A percentile compares a stretch with the other conserved stretches of the same genome.
Evolutionary conservation across 495 filamentous ascomycete species (phyloP).

Genomic region (Pyronema omphalodes): DNA sequence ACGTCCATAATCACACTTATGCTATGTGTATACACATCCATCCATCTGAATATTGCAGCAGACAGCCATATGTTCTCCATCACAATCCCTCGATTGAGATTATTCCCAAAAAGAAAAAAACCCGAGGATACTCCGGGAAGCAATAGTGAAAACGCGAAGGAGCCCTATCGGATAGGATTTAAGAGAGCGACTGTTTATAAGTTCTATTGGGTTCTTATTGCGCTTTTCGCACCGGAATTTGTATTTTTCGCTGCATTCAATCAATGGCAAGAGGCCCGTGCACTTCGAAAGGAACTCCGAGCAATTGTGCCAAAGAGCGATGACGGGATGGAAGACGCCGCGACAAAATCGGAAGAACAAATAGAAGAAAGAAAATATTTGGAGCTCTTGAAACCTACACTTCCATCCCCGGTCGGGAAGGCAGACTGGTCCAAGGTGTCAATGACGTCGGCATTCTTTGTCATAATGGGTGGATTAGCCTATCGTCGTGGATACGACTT

Average conservation of each 20-base stretch:
- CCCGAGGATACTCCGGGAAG: too few relatives aligned
- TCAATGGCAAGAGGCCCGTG: neutral
- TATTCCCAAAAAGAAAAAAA: too few relatives aligned
- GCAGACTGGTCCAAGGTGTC: neutral
- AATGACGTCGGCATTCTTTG: neutral
- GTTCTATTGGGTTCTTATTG: neutral
- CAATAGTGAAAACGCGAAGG: neutral
- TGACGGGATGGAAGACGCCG: too few relatives aligned
- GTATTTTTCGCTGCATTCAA: neutral
- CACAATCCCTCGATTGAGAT: too few relatives aligned
- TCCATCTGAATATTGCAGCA: neutral
- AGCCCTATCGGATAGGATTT: neutral
- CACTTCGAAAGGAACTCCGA: neutral
- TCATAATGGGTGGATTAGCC: slow-evolving; percentile 2
- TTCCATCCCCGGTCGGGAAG: neutral
- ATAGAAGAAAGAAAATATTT: too few relatives aligned
- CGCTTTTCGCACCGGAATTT: slow-evolving; percentile 2
- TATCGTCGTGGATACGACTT: too few relatives aligned
- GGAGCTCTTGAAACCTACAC: too few relatives aligned
- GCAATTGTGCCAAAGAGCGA: too few relatives aligned
- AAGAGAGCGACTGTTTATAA: neutral
- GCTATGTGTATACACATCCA: neutral
- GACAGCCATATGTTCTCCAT: neutral
- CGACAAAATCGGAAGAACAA: too few relatives aligned
- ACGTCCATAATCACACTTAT: neutral